Percentiles rank a stretch among this genome's conserved stretches.
These are phyloP conservation scores for Clonostachys sp. DNA, from an alignment of 2,329 filamentous ascomycete genomes.

Conservation along the genomic window DNA sequence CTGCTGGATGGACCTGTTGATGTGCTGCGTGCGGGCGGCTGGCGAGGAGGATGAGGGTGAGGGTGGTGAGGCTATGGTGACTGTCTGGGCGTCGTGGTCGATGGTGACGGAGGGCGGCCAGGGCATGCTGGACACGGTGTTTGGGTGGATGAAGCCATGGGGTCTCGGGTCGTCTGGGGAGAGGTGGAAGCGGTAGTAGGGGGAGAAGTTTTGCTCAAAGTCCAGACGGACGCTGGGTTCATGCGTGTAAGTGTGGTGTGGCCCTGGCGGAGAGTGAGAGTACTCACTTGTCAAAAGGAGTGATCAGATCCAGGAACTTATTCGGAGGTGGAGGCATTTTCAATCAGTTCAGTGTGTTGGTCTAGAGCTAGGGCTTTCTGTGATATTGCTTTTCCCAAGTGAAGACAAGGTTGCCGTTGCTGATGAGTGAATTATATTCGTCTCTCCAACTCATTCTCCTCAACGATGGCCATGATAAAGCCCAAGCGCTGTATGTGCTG, in stretches of 20 bases:
- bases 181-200: conserved; percentile 40
- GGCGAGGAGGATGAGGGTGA: conserved; percentile 8
- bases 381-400: too few species aligned
- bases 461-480: too few species aligned
- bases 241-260: conserved; percentile 17
- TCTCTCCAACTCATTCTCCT: too few species aligned
- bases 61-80: conserved; percentile 21
- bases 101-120: conserved; percentile 35
- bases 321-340: background rate
- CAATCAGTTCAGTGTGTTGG: too few species aligned
- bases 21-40: conserved; percentile 9
- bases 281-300: conserved; percentile 8
- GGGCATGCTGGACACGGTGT: conserved; percentile 39
- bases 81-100: conserved; percentile 18
- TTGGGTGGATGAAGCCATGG: conserved; percentile 44
- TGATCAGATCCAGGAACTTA: conserved; percentile 6
- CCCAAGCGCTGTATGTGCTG: too few species aligned
- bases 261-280: background rate
- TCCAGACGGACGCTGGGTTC: conserved; percentile 38
- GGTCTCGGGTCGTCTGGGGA: conserved; percentile 32
- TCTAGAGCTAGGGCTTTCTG: too few species aligned
- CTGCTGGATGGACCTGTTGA: conserved; percentile 30
- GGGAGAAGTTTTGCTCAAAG: conserved; percentile 25
- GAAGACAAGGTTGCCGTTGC: too few species aligned
- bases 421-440: too few species aligned